Conservation (phyloP, 768 basidiomycete species). For the Trametes villosa region DNA sequence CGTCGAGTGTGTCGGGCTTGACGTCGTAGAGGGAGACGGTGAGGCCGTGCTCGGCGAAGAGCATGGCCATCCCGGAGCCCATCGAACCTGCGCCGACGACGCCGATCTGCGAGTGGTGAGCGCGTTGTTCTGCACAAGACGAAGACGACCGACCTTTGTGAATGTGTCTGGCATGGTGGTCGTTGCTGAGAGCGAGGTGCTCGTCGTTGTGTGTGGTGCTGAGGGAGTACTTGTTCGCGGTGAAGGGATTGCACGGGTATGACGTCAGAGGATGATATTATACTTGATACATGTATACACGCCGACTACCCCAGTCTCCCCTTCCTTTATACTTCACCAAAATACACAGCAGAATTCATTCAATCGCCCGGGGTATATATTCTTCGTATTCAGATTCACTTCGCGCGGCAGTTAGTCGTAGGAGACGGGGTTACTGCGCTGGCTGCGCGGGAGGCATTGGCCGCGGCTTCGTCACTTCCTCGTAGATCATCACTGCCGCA, state of each 20-base stretch:
- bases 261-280: constrained; percentile 17
- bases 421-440: constrained; percentile 18
- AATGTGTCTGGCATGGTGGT: constrained; percentile 1
- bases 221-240: not conserved
- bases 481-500: constrained; percentile 37
- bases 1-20: constrained; percentile 22
- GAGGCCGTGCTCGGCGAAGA: constrained; percentile 30
- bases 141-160: constrained; percentile 4
- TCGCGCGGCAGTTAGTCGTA: not conserved
- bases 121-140: not conserved
- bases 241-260: constrained; percentile 1
- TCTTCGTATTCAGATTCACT: not conserved
- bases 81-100: constrained; percentile 31
- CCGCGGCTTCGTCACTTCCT: constrained; percentile 37
- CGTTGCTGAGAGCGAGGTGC: not conserved
- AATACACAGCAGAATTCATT: constrained; percentile 9
- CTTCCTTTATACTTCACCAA: constrained; percentile 4
- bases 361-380: constrained; percentile 12
- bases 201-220: not conserved
- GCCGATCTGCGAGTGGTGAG: constrained; percentile 23
- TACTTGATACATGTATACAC: constrained; percentile 24
- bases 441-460: not conserved
- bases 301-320: too few species aligned
- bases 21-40: constrained; percentile 28
- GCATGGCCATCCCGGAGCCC: constrained; percentile 31